phyloP scores from a whole-genome alignment of 192 early-diverging fungal species.

The Diversispora eburnea region DNA sequence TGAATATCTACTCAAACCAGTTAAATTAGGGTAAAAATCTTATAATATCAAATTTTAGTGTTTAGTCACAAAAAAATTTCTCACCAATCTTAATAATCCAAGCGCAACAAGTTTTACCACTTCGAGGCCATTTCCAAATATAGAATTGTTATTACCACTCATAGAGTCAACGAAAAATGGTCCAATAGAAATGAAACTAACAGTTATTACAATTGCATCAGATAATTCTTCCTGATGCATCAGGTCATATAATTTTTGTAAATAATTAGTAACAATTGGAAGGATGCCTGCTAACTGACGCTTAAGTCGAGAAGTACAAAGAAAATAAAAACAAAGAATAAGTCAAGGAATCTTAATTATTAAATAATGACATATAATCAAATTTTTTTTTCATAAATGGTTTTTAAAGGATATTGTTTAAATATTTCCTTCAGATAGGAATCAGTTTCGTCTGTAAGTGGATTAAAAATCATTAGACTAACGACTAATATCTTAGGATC shows the following conservation, averaged over 20 bases:
- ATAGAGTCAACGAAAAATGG: constrained; percentile 50
- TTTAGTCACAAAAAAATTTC: not conserved
- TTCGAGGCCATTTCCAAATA: constrained; percentile 32
- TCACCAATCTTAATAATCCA: constrained; percentile 32
- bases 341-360: not conserved
- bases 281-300: constrained; percentile 15
- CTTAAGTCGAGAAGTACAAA: constrained; percentile 13
- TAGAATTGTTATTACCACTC: constrained; percentile 25
- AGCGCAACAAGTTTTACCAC: constrained; percentile 32
- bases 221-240: constrained; percentile 41
- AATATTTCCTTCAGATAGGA: constrained; percentile 1
- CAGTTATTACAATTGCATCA: constrained; percentile 45
- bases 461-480: not conserved
- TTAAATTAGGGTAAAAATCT: not conserved
- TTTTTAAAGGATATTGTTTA: constrained; percentile 25
- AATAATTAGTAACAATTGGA: constrained; percentile 24
- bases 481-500: too few species aligned
- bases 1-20: constrained; percentile 40
- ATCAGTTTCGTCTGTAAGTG: constrained; percentile 8
- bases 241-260: constrained; percentile 21
- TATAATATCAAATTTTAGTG: not conserved
- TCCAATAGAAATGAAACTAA: constrained; percentile 44
- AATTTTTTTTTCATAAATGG: too few species aligned
- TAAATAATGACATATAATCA: not conserved
- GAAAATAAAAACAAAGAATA: not conserved